phyloP scores from a whole-genome alignment of 352 stramenopile species.

The Phytopythium cucurbitacearum region DNA sequence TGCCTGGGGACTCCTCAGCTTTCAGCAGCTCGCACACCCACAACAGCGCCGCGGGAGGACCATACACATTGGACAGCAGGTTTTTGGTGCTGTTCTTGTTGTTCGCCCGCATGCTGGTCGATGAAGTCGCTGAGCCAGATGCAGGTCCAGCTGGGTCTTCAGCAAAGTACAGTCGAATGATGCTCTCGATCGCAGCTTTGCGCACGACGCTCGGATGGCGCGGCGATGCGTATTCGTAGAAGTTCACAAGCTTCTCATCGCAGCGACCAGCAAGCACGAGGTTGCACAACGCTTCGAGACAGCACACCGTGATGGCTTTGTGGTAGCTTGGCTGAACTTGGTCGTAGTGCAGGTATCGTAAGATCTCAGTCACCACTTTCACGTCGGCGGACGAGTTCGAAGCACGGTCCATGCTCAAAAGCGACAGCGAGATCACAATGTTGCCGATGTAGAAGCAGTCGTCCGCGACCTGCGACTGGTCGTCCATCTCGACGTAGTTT shows the following conservation, averaged over 20 bases:
- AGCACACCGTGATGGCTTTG: slow-evolving; percentile 80
- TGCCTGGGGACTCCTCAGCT: slow-evolving; percentile 56
- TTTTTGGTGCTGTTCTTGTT: slow-evolving; percentile 12
- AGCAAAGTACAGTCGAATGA: slow-evolving; percentile 78
- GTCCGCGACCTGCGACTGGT: slow-evolving; percentile 78
- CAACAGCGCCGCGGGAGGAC: slow-evolving; percentile 57
- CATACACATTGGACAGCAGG: slow-evolving; percentile 53
- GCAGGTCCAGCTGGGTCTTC: slow-evolving; percentile 48
- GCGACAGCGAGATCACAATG: slow-evolving; percentile 68
- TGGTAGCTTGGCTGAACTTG: slow-evolving; percentile 80
- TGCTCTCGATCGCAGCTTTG: slow-evolving; percentile 81
- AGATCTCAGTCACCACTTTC: slow-evolving; percentile 62
- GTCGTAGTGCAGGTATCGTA: slow-evolving; percentile 81
- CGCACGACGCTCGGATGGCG: slow-evolving; percentile 72
- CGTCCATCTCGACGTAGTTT: slow-evolving; percentile 87
- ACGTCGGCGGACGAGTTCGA: slow-evolving; percentile 40
- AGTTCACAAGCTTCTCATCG: slow-evolving; percentile 64
- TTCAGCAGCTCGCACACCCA: slow-evolving; percentile 68
- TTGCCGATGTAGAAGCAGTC: slow-evolving; percentile 85
- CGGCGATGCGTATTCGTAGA: slow-evolving; percentile 66
- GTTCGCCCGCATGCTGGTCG: slow-evolving; percentile 13
- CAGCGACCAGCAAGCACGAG: slow-evolving; percentile 62
- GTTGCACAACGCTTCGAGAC: slow-evolving; percentile 78
- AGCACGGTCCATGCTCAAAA: slow-evolving; percentile 58
- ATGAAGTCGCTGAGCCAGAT: neutral